Evolutionary conservation across 2,329 filamentous ascomycete genomes (phyloP).

Genomic region (Arthrobotrys sphaeroides): DNA sequence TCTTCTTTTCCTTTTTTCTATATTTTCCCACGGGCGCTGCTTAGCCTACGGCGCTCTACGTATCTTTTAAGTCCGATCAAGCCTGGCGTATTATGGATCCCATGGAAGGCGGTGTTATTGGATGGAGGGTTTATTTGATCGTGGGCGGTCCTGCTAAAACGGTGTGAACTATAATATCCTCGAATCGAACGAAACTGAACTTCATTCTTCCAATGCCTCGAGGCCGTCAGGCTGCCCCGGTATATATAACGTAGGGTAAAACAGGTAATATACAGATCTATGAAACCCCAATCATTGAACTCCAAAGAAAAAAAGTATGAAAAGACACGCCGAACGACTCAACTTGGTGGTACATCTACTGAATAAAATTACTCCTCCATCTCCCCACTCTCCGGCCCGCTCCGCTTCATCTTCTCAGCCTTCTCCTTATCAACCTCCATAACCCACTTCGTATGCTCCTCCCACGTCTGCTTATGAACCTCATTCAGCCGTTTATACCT

Average conservation of each 20-base stretch:
- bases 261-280: slow-evolving; percentile 35
- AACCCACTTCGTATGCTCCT: slow-evolving; percentile 54
- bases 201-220: background rate
- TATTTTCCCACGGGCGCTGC: background rate
- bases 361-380: slow-evolving; percentile 13
- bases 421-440: slow-evolving; percentile 53
- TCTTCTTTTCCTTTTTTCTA: background rate
- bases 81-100: background rate
- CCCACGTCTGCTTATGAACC: slow-evolving; percentile 57
- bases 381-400: background rate
- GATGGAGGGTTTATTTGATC: background rate
- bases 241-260: background rate
- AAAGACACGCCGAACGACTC: background rate
- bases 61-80: background rate
- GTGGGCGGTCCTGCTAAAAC: background rate
- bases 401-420: slow-evolving; percentile 40
- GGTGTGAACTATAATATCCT: background rate
- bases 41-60: background rate
- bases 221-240: background rate
- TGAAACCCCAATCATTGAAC: slow-evolving; percentile 7
- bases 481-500: slow-evolving; percentile 56
- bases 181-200: background rate
- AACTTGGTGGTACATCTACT: slow-evolving; percentile 1
- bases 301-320: background rate
- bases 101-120: background rate